A percentile compares a stretch with the other conserved stretches of the same genome.
phyloP scores from a whole-genome alignment of 768 basidiomycete genomes.

The Amanita thiersii region DNA sequence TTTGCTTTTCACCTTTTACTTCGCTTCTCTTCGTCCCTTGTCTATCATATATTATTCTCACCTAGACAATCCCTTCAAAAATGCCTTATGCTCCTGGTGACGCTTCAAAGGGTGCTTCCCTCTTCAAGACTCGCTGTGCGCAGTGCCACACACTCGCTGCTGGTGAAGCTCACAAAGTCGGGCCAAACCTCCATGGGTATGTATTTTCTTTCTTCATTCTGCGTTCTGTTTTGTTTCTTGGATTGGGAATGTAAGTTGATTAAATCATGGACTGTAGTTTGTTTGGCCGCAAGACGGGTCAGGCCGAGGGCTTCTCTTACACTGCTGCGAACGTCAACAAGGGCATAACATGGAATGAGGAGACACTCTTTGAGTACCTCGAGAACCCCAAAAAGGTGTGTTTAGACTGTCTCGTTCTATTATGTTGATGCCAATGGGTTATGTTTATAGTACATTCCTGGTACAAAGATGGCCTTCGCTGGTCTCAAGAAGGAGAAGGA shows the following conservation, averaged over 20 bases:
- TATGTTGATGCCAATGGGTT: not conserved
- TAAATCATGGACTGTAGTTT: constrained; percentile 32
- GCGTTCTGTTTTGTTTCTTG: not conserved
- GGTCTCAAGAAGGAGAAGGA: constrained; percentile 99
- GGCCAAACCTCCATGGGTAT: constrained; percentile 91
- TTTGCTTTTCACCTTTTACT: not conserved
- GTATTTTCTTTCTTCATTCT: not conserved
- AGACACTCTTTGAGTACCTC: constrained; percentile 92
- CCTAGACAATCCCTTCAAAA: not conserved
- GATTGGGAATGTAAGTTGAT: constrained; percentile 3
- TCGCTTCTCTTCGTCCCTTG: constrained; percentile 15
- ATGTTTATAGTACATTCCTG: constrained; percentile 71
- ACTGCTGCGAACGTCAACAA: constrained; percentile 95
- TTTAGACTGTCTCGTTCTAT: constrained; percentile 2
- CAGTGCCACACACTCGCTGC: constrained; percentile 87
- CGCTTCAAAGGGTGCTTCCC: constrained; percentile 79
- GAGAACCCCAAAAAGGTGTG: constrained; percentile 95
- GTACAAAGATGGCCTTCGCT: constrained; percentile 98
- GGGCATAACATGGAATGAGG: constrained; percentile 77
- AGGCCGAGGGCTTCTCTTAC: constrained; percentile 82
- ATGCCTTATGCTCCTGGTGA: constrained; percentile 45
- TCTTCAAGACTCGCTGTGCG: constrained; percentile 95
- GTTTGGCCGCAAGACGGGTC: constrained; percentile 83
- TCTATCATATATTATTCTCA: not conserved
- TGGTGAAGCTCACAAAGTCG: constrained; percentile 81